Base-by-base conservation (phyloP, 2,329 filamentous ascomycete genomes). In the Cordyceps sp. region DNA sequence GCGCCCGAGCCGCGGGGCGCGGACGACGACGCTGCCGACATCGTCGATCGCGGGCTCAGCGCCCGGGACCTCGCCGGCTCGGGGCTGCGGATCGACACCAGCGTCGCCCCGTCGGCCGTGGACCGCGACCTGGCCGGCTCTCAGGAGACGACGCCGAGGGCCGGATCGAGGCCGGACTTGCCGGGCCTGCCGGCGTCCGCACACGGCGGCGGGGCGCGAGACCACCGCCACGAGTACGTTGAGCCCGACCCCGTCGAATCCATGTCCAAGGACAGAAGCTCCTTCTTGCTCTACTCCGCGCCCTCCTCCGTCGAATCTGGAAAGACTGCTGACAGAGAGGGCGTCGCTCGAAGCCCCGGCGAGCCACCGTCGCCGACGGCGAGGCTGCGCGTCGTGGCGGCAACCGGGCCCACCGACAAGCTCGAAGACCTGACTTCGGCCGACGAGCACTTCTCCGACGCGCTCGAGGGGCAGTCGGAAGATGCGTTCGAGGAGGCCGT, bases 71-170 rank as follows among this genome's bases (percentile, higher is more conserved):
- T 42, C 26, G 34, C 39, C 21, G 42, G 42, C 16, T 40, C 40
- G 33, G 40, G 39, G 21, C 50, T 66, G 19, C 51, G 50, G 6
- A 53, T 66, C 34, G 53, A 64, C 32, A 66, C 62, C 10, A 45
- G 45, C 16, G 16, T 49, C 17, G 37, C 45, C 10, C 41, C 52
- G 13, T 33, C 50, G 15, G 40, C 45, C 2, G 47, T 54, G 4
- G 45, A 49, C 9, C 45, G 55, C 8, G 67, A 74, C 31, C 46
- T 66, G 19, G 54, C 73, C 8, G 75, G 63, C 28, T 81, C 76
- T 6, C 60, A 73, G 40, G 70, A 82, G 45, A 65, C 67, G 1
- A 85, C 79, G 2, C 79, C 80, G 2, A 80, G 72, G 37, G 75
- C 75, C 5, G 63, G 61, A 14, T 35, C 40, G n/a, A 46, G 37